Evolutionary conservation across 2,329 filamentous ascomycete species (phyloP), one percentile per base, ranked within the genome.

Genomic region (Diaporthe ilicicola): DNA sequence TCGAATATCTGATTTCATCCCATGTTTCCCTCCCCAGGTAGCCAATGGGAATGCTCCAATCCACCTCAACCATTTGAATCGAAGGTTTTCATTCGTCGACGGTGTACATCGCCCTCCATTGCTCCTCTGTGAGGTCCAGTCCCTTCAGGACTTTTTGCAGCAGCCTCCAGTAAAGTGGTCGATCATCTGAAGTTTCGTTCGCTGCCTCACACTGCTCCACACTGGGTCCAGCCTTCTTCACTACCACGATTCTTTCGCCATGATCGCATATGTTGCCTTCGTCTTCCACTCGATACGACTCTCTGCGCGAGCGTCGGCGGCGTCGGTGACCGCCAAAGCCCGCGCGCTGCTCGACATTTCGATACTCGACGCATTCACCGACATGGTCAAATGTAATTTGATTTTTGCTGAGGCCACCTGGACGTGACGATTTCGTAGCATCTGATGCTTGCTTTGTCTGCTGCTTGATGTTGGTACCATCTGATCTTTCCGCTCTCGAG

Each of bases 231-330:
- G 29, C 5, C 17, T 10, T 22, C 8, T 32, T 0, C 12, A 1
- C 59, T 19, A 34, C 19, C 4, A 22, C 3, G 9, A n/a, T 5
- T 1, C 13, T 13, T 19, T 19, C 10, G 2, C 3, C 12, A 4
- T 2, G 1, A 1, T 1, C 5, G 13, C 6, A 48, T 1, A 17
- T 19, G 27, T 22, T 2, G 12, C 10, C 7, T 5, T 17, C 3
- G 3, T 39, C 32, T 17, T 27, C 29, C 42, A 15, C 32, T 1
- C 19, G 19, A 4, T 24, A 15, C 6, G 22, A 12, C 3, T 22
- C 2, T 48, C 10, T 34, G 0, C 27, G 42, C 4, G 42, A 37
- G 27, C 59, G 59, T 2, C 59, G 59, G 1, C 1, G 13, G 59
- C 42, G 59, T 2, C 27, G 29, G 7, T 19, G 19, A 8, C 27